Percentiles rank a stretch among this genome's conserved stretches.
phyloP scores from a whole-genome alignment of 257 asterid species.

The Nicotiana tabacum region DNA sequence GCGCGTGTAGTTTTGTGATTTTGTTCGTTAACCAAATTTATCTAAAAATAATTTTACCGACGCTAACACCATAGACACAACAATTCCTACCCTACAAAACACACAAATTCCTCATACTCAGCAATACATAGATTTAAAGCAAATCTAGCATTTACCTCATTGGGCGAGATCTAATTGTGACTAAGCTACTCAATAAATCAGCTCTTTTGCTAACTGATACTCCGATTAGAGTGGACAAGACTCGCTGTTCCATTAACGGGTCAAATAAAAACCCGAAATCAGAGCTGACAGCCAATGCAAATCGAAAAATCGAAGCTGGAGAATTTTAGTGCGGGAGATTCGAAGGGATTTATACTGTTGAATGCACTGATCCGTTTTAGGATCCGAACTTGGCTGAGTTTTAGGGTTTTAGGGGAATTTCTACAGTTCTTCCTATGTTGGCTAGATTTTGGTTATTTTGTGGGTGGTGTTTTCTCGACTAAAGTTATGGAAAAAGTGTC shows the following conservation, averaged over 20 bases:
- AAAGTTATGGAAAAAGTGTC: too few relatives aligned
- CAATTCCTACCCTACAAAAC: not conserved
- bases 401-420: too few relatives aligned
- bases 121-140: not conserved
- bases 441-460: too few relatives aligned
- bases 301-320: too few relatives aligned
- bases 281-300: too few relatives aligned
- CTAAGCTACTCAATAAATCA: not conserved
- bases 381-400: too few relatives aligned
- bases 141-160: not conserved
- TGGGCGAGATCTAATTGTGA: not conserved
- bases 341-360: too few relatives aligned
- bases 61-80: not conserved
- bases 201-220: not conserved
- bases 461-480: too few relatives aligned
- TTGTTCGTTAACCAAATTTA: not conserved
- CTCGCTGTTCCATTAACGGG: not conserved
- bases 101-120: not conserved
- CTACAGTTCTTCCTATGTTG: too few relatives aligned
- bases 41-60: not conserved
- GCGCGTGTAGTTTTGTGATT: not conserved
- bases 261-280: not conserved
- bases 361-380: too few relatives aligned
- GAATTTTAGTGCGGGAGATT: too few relatives aligned
- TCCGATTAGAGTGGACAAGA: not conserved